Base-by-base conservation (phyloP, 1,139 yeast species). In the Hemisphaericaspora subhashii region DNA sequence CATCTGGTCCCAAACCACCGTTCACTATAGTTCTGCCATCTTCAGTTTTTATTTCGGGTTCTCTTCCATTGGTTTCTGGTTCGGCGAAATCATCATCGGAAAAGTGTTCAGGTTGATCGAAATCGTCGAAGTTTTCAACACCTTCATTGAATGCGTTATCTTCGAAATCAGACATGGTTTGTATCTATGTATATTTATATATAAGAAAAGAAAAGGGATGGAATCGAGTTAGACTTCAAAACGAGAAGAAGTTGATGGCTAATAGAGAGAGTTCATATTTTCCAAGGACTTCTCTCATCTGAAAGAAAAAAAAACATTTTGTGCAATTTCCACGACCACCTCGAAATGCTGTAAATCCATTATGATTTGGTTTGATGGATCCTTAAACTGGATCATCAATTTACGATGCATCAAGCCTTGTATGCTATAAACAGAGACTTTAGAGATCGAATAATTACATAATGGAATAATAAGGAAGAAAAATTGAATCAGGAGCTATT, bases 101-200 rank as follows among this genome's bases (percentile, higher is more conserved):
- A 60, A 83, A 83, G 54, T 83, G 87, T 47, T 81, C 90, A 8
- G 75, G 70, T 44, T 79, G 87, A 45, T 85, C 94, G 58, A 84
- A 86, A 55, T 86, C 92, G 46, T 85, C 95, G 54, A 66, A 84
- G 64, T 86, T 77, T 60, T 86, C 92, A 50, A 79, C 83, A 45
- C 81, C 90, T 45, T 86, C 95, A 68, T 83, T 83, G 64, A 81
- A 86, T 34, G 84, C 70, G 56, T 63, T 60, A 35, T 72, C 78
- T 57, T 75, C 79, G 41, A 60, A 54, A 58, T 74, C 79, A 27
- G 79, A 73, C 79, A 73, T 74, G 17, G n/a, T 5, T 25, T 25
- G 11, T 25, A 13, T 25, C 5, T 25, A 13, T 33, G 20, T 22
- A 10, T 22, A 12, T 22, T 4, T n/a, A n/a, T n/a, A n/a, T n/a